A percentile compares a stretch with the other conserved stretches of the same genome.
These are phyloP conservation scores for Rhinocladiella similis DNA, from an alignment of 2,329 filamentous ascomycete genomes.

Conservation along the genomic window DNA sequence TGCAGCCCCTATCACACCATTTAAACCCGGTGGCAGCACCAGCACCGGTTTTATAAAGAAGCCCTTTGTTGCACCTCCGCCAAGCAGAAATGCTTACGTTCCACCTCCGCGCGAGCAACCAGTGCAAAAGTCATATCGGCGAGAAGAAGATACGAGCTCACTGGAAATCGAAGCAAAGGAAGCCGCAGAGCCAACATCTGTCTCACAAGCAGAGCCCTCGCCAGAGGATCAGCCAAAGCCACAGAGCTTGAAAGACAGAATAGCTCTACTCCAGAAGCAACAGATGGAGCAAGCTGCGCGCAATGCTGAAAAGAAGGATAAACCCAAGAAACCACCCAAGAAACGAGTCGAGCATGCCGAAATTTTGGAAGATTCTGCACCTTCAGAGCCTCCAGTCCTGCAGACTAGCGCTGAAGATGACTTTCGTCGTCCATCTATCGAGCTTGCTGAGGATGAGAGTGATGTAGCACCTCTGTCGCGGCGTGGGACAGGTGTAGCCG, in stretches of 20 bases:
- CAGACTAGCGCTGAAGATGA: constrained; percentile 36
- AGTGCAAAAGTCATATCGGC: constrained; percentile 73
- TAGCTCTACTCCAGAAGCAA: constrained; percentile 89
- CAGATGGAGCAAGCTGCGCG: constrained; percentile 85
- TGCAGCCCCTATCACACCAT: constrained; percentile 82
- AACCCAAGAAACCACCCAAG: constrained; percentile 73
- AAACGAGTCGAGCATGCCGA: constrained; percentile 58
- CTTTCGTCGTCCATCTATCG: constrained; percentile 37
- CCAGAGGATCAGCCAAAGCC: constrained; percentile 86
- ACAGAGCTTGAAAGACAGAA: constrained; percentile 89
- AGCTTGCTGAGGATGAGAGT: constrained; percentile 25
- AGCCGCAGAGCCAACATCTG: constrained; percentile 30
- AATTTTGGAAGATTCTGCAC: constrained; percentile 27
- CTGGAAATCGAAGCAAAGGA: constrained; percentile 33
- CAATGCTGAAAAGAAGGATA: constrained; percentile 87
- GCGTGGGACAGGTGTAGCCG: constrained; percentile 38
- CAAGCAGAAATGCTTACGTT: constrained; percentile 87
- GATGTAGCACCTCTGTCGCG: constrained; percentile 10
- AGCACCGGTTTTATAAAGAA: constrained; percentile 84
- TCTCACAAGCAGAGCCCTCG: constrained; percentile 47
- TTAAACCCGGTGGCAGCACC: constrained; percentile 69
- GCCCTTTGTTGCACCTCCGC: constrained; percentile 91
- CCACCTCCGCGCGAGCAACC: constrained; percentile 71
- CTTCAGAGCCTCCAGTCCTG: constrained; percentile 33
- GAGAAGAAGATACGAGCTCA: constrained; percentile 78